Evolutionary conservation across 768 basidiomycete species (phyloP).

Genomic region (Amylocystis lapponica): DNA sequence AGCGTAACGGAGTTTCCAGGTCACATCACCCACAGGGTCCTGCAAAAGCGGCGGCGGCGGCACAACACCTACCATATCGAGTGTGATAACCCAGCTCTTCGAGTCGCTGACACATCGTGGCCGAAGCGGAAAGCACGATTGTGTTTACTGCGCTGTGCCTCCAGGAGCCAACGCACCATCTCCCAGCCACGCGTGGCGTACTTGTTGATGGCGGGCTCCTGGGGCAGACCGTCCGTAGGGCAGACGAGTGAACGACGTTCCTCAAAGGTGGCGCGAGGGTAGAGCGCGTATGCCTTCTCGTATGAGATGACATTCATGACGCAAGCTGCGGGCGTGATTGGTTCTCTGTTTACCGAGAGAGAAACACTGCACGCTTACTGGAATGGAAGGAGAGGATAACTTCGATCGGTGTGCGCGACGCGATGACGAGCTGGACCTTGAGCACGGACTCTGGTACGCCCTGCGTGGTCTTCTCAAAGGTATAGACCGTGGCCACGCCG

Average conservation of each 20-base stretch:
- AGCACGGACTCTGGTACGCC: slow-evolving; percentile 3
- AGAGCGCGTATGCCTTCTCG: slow-evolving; percentile 36
- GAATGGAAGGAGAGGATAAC: slow-evolving; percentile 42
- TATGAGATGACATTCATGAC: slow-evolving; percentile 41
- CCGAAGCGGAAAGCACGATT: slow-evolving; percentile 8
- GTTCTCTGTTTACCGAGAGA: not conserved
- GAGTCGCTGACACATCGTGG: slow-evolving; percentile 12
- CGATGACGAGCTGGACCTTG: slow-evolving; percentile 38
- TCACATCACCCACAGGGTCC: too few relatives aligned
- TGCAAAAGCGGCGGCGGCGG: too few relatives aligned
- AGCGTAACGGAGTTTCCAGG: too few relatives aligned
- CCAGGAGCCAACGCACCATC: slow-evolving; percentile 3
- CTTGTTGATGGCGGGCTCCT: not conserved
- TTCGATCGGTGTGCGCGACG: slow-evolving; percentile 27
- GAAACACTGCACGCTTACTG: slow-evolving; percentile 27
- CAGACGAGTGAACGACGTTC: slow-evolving; percentile 21
- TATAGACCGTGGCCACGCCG: slow-evolving; percentile 26
- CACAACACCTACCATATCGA: slow-evolving; percentile 7
- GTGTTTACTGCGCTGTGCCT: too few relatives aligned
- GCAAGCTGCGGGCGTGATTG: slow-evolving; percentile 25
- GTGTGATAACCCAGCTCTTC: slow-evolving; percentile 8
- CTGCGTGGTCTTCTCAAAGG: slow-evolving; percentile 22
- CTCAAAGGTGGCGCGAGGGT: slow-evolving; percentile 36
- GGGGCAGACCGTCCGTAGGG: not conserved
- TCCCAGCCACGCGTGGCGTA: slow-evolving; percentile 28